Base-by-base conservation (phyloP, 495 filamentous ascomycete genomes). In the Umbilicaria muhlenbergii region DNA sequence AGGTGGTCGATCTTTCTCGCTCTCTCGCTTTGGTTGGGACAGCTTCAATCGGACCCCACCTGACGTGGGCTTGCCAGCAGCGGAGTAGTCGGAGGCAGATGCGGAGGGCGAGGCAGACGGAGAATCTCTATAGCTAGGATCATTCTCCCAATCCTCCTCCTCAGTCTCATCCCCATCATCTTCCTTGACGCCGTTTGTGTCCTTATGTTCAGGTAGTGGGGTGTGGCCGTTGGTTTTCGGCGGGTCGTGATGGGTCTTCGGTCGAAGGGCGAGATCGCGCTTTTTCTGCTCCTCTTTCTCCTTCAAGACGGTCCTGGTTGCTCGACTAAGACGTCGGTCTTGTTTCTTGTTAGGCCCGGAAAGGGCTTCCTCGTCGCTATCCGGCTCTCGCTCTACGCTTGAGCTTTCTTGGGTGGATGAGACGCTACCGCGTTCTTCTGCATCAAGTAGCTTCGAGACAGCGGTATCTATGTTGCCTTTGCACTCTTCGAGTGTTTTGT, bases 381-480 rank as follows among this genome's bases (percentile, higher is more conserved):
- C 67, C 16, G 51, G 50, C 12, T 71, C 68, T 24, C 67, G 59
- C 41, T 71, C 68, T 13, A 67, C 55, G 54, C 67, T 68, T 4
- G 65, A 70, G 47, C 57, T 61, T 34, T 51, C 53, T 33, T 52
- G 54, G 38, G 17, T 16, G 31, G 63, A 59, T 14, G 58, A 63
- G 18, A 49, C 49, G 36, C 60, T 62, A 16, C 58, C 53, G 19
- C 58, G 61, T 16, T 63, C 58, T 32, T 71, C 63, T 10, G 66
- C 62, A 13, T 73, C 73, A 3, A 81, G 52, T 11, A 84, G 55
- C 42, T 68, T 71, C 11, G 66, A 66, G 35, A 81, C 77, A 12
- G 77, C 71, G 13, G 61, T 54, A 51, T 80, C 65, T 31, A 81
- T 62, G 53, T 78, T 69, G 19, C 79, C 77, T 33, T 71, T 72